A percentile compares a stretch with the other conserved stretches of the same genome.
phyloP scores from a whole-genome alignment of 2,329 filamentous ascomycete genomes.

The Claviceps paspali region DNA sequence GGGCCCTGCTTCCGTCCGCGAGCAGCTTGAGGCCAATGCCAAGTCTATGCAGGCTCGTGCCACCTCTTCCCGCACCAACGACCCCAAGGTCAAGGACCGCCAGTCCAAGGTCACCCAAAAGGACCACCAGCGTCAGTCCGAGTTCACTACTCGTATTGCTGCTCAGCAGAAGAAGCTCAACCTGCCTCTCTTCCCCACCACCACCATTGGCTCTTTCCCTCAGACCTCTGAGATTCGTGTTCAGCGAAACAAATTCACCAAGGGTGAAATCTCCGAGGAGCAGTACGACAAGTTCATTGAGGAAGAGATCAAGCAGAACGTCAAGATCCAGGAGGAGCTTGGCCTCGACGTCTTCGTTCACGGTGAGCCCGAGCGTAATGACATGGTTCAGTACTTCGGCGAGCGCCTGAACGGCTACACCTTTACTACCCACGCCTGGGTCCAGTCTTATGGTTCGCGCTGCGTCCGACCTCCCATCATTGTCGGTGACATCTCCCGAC shows the following conservation, averaged over 20 bases:
- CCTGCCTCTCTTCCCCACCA: constrained; percentile 94
- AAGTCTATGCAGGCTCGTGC: constrained; percentile 85
- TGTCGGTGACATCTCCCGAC: constrained; percentile 95
- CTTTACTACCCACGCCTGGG: constrained; percentile 99
- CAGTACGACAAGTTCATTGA: constrained; percentile 99
- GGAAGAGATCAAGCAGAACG: constrained; percentile 89
- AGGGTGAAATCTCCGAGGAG: constrained; percentile 82
- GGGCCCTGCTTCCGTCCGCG: constrained; percentile 70
- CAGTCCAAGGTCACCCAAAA: constrained; percentile 72
- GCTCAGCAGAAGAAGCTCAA: constrained; percentile 86
- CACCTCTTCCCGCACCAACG: constrained; percentile 88
- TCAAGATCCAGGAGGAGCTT: constrained; percentile 97
- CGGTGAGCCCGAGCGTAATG: constrained; percentile 98
- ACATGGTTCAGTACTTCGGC: constrained; percentile 99
- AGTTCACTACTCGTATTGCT: constrained; percentile 70
- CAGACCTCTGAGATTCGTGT: constrained; percentile 98
- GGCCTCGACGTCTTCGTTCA: constrained; percentile 94
- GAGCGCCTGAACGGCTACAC: constrained; percentile 93
- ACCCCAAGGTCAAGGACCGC: constrained; percentile 92
- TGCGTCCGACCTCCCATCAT: constrained; percentile 98
- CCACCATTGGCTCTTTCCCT: constrained; percentile 98
- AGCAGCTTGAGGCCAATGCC: constrained; percentile 90
- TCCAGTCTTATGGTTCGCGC: constrained; percentile 94
- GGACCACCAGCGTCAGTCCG: constrained; percentile 85
- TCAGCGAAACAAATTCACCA: constrained; percentile 96